phyloP scores from a whole-genome alignment of 371 early-diverging fungal species.

The Mucor circinelloides region DNA sequence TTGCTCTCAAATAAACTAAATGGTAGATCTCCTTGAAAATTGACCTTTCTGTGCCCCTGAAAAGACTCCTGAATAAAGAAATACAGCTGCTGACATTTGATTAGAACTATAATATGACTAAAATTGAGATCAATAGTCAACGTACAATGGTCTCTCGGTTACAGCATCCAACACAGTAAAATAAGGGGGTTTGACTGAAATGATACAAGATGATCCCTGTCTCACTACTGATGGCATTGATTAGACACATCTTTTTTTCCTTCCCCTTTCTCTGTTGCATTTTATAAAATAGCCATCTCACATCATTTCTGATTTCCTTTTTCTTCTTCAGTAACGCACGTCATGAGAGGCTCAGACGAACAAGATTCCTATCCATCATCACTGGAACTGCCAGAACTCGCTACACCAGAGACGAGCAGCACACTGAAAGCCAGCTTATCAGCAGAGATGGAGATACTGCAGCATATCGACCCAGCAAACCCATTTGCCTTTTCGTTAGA shows the following conservation, averaged over 20 bases:
- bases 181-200: not conserved
- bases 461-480: conserved; percentile 46
- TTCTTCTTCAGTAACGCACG: not conserved
- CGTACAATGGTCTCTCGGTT: not conserved
- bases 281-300: not conserved
- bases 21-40: not conserved
- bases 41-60: not conserved
- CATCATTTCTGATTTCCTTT: conserved; percentile 4
- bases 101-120: not conserved
- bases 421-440: not conserved
- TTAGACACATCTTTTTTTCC: not conserved
- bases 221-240: not conserved
- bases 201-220: not conserved
- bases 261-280: not conserved
- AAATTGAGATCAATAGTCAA: not conserved
- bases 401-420: not conserved
- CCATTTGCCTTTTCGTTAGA: conserved; percentile 44
- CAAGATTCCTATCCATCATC: conserved; percentile 9
- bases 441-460: conserved; percentile 16
- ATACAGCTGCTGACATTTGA: not conserved
- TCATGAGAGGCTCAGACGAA: not conserved
- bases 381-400: not conserved
- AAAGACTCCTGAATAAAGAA: not conserved
- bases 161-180: not conserved
- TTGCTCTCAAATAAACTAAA: not conserved